Evolutionary conservation across 1,139 yeast genomes (phyloP), one percentile per base, ranked within the genome.

Genomic region (Kodamaea plutei): DNA sequence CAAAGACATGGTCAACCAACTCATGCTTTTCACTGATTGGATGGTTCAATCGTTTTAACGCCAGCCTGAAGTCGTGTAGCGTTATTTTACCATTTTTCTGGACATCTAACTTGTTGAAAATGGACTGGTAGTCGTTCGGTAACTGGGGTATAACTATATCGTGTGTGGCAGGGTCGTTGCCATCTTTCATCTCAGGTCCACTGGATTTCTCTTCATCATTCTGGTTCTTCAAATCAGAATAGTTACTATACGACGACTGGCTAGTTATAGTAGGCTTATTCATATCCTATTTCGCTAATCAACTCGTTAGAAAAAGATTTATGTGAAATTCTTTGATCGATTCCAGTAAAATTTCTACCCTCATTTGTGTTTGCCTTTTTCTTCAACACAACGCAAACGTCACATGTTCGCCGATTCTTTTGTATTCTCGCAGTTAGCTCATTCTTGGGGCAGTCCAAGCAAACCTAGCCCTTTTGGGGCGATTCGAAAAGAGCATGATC

Each of bases 11-110:
- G 35, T 63, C 60, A 14, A 84, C 70, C 18, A 85, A 74, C 31
- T 70, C 79, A 5, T 77, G 77, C 23, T 80, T 75, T 37, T 77
- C 69, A 35, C 77, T 76, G 20, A 85, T 64, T 2, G 95, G 91
- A 52, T 82, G 88, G 32, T 75, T 67, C 20, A 73, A 56, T 14
- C 59, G 46, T 31, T 64, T 59, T 36, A 80, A 63, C 1, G 88
- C 87, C 35, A 58, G 48, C 33, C 64, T 64, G 45, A 82, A 71
- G 31, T 79, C 79, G 22, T 61, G 58, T 8, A 74, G 56, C 4
- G 81, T 73, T 15, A 82, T 67, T 37, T 66, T 67, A 0, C 91
- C 89, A 15, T 62, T 62, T 20, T 67, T 56, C 26, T 68, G 54
- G 6, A 69, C 52, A 51, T 81, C 88, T 22, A 81, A 61, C 36